Evolutionary conservation across 73 alveolate species (phyloP).

Genomic region (Symbiodinium natans): DNA sequence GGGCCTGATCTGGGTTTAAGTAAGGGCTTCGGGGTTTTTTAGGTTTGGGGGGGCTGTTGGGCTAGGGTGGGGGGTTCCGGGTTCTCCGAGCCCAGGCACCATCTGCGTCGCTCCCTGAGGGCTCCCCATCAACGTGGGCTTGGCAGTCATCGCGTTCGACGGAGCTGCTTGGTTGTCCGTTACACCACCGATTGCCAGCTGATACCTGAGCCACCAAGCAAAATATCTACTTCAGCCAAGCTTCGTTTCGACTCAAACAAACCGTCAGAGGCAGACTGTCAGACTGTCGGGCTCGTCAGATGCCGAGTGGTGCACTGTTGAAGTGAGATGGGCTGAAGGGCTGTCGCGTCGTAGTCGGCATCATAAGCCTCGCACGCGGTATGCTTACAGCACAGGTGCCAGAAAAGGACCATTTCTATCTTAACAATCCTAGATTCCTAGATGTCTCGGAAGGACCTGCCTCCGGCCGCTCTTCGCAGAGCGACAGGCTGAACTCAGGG

Average conservation of each 20-base stretch:
- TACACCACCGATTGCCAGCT: conserved; percentile 73
- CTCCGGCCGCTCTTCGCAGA: conserved; percentile 63
- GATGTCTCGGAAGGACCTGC: too few species aligned
- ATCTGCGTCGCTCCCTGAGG: conserved; percentile 37
- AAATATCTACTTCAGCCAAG: too few species aligned
- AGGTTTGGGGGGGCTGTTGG: too few species aligned
- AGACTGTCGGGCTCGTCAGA: too few species aligned
- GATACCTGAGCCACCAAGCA: conserved; percentile 57
- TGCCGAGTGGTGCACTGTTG: conserved; percentile 95
- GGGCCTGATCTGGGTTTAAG: too few species aligned
- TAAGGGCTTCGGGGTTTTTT: too few species aligned
- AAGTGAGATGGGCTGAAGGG: conserved; percentile 96
- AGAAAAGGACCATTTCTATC: not conserved
- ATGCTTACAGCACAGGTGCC: not conserved
- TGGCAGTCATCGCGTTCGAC: conserved; percentile 6
- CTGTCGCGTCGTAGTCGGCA: conserved; percentile 94
- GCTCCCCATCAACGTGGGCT: conserved; percentile 2
- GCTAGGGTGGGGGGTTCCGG: too few species aligned
- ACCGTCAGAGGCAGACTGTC: not conserved
- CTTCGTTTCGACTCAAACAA: too few species aligned
- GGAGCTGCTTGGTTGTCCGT: conserved; percentile 70
- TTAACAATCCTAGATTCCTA: not conserved
- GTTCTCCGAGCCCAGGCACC: conserved; percentile 17
- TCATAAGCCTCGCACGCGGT: conserved; percentile 26
- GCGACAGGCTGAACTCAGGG: conserved; percentile 96